phyloP scores from a whole-genome alignment of 495 filamentous ascomycete genomes.

The Talaromyces wortmannii region DNA sequence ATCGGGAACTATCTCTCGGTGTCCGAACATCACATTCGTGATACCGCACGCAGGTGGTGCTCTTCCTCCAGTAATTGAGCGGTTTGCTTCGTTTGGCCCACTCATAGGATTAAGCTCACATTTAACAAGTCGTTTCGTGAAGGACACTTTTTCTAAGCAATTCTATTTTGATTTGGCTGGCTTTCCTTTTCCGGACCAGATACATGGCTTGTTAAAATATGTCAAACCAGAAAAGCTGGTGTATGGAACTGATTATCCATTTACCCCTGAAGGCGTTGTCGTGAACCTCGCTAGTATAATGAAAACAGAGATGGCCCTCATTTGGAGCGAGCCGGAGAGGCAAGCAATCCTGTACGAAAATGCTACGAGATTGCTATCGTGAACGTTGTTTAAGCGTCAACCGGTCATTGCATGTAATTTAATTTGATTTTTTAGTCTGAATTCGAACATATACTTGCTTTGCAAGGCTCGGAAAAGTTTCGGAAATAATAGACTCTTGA shows the following conservation, averaged over 20 bases:
- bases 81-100: conserved; percentile 28
- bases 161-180: conserved; percentile 49
- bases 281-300: background rate
- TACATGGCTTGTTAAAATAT: conserved; percentile 23
- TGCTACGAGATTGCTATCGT: conserved; percentile 2
- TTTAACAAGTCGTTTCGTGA: conserved; percentile 11
- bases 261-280: conserved; percentile 10
- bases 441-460: no score
- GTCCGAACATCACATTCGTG: conserved; percentile 37
- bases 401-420: no score
- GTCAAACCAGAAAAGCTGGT: conserved; percentile 24
- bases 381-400: background rate
- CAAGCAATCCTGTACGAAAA: background rate
- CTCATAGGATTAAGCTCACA: conserved; percentile 2
- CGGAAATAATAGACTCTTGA: no score
- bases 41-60: conserved; percentile 43
- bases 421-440: no score
- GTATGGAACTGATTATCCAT: conserved; percentile 42
- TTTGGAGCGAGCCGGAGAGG: background rate
- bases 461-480: no score
- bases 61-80: conserved; percentile 35
- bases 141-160: conserved; percentile 20
- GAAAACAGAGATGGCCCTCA: background rate
- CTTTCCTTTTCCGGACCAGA: conserved; percentile 37
- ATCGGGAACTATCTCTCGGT: conserved; percentile 33